These are phyloP conservation scores for Sindora glabra DNA, from an alignment of 306 rosid genomes.

Conservation along the genomic window DNA sequence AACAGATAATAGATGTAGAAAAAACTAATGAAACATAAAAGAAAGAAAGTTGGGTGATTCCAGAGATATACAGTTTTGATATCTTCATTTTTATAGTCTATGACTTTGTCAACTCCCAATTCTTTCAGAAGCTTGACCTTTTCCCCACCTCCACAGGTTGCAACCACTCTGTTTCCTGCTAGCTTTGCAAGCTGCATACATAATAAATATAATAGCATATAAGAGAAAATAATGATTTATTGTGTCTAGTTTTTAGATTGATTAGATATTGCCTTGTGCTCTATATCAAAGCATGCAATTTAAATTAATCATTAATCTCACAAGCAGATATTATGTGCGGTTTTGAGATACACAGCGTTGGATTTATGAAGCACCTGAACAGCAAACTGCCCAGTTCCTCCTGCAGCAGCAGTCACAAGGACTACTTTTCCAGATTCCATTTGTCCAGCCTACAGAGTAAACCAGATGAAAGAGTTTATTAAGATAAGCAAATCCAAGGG, in stretches of 20 bases:
- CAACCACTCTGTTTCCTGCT: slow-evolving; percentile 84
- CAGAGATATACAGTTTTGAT: slow-evolving; percentile 56
- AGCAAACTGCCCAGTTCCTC: slow-evolving; percentile 99
- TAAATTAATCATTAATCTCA: too few species aligned
- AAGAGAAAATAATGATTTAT: too few species aligned
- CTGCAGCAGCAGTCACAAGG: slow-evolving; percentile 99
- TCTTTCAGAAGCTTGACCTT: slow-evolving; percentile 78
- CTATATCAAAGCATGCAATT: too few species aligned
- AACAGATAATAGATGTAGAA: too few species aligned
- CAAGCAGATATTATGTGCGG: too few species aligned
- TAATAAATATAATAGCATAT: too few species aligned
- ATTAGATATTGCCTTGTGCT: too few species aligned
- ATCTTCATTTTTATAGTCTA: slow-evolving; percentile 82
- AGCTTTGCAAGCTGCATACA: slow-evolving; percentile 79
- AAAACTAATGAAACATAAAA: too few species aligned
- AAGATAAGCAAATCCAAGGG: too few species aligned
- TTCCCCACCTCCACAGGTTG: slow-evolving; percentile 86
- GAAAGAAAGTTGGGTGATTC: too few species aligned
- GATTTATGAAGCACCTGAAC: slow-evolving; percentile 64
- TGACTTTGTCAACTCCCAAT: slow-evolving; percentile 88
- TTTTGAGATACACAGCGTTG: slow-evolving; percentile 10
- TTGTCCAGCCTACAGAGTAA: slow-evolving; percentile 94
- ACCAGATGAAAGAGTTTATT: too few species aligned
- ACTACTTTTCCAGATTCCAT: slow-evolving; percentile 84
- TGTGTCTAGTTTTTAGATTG: too few species aligned